Evolutionary conservation across 2,329 filamentous ascomycete species (phyloP), one percentile per base, ranked within the genome.

Genomic region (Incumbomyces lentus): DNA sequence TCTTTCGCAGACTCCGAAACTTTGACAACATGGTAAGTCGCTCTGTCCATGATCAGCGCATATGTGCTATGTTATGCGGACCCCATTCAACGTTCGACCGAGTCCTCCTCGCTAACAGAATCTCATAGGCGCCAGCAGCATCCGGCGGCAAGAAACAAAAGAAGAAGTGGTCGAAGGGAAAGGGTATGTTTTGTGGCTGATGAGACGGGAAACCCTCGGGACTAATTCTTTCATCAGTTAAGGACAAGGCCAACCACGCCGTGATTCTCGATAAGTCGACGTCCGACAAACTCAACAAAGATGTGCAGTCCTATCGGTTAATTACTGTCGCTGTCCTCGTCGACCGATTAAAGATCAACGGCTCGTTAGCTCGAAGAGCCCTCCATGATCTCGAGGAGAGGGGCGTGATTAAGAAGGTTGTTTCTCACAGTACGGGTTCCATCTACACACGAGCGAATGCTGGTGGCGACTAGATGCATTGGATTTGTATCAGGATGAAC

Each of bases 261-360:
- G 92, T 98, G 74, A 79, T 96, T 68, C 87, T 98, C 75, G 92
- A 98, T 80, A 98, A 98, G 83, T 69, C 78, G 74, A 95, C 84
- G 68, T 85, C 84, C 61, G 92, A 98, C 76, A 95, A 93, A 80
- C 88, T 98, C 72, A 85, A 95, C 81, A 98, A 98, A 81, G 92
- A 98, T 81, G 93, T 98, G 65, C 92, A 96, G 75, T 95, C 92
- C 58, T 98, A 96, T 85, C 88, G 92, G 68, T 88, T 98, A 72
- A 88, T 98, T 76, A 96, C 92, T 68, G 85, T 96, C 66, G 89
- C 92, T 66, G 90, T 87, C 64, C 88, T 98, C 66, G 92, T 98
- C 81, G 92, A 98, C 76, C 83, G 92, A 74, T 82, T 98, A 73
- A 98, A 98, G 88, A 93, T 98, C 80, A 98, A 98, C 79, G 93